Evolutionary conservation across 345 rosid species (phyloP), one percentile per base, ranked within the genome.

Genomic region (Kandelia obovata): DNA sequence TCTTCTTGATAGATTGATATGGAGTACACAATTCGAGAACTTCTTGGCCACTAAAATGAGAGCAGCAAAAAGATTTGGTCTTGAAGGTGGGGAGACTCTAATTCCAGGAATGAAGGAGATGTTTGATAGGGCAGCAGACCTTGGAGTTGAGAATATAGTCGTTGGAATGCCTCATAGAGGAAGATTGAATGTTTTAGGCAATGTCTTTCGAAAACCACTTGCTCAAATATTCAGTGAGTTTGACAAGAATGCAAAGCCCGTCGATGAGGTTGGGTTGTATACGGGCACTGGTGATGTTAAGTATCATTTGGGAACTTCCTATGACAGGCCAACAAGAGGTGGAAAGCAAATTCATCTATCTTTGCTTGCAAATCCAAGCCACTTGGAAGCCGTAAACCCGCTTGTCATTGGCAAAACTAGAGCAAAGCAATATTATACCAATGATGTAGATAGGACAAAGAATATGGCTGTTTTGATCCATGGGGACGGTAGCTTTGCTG

Each of bases 41-140:
- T 90, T 90, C 84, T 76, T 90, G 90, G 96, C 91, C 52, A 72
- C 87, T 21, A 90, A 90, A 78, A 86, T 91, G 96, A 90, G 89
- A 17, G 70, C 96, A 0, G 93, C 96, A 5, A 90, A 90, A 77
- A 81, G 96, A 59, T 88, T 90, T 73, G 96, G 96, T 64, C 93
- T 90, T 19, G 96, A 90, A 83, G 96, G 96, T 65, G 91, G 88
- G 6, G 96, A 90, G 83, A 88, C 93, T 75, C 74, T 88, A 83
- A 90, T 89, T 73, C 91, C 93, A 70, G 96, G 96, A 1, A 90
- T 90, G 96, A 88, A 90, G 80, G 93, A 90, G 77, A 90, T 90
- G 93, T 90, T 90, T 62, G 96, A 90, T 67, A 81, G 87, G 71
- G 71, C 91, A 64, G 87, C 93, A 6, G 87, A 88, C 79, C 93